These are phyloP conservation scores for Lasiosphaeria hispida DNA, from an alignment of 495 filamentous ascomycete genomes.

Conservation along the genomic window DNA sequence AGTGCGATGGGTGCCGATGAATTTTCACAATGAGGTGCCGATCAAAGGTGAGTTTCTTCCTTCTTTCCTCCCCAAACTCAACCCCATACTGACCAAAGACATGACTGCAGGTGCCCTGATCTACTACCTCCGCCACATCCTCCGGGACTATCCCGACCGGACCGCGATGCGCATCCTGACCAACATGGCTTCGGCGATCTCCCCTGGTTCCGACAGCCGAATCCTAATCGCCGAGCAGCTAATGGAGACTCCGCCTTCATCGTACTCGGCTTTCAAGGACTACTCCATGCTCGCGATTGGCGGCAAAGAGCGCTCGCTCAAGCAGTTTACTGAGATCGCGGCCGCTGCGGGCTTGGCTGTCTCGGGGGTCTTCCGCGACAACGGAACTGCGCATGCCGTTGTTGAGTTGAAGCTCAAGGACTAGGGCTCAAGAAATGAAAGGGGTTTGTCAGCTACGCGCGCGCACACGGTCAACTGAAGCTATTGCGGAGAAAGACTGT, in stretches of 20 bases:
- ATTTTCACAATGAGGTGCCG: slow-evolving; percentile 33
- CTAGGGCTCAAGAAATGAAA: not conserved
- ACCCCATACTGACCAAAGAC: too few species aligned
- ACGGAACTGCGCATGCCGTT: slow-evolving; percentile 26
- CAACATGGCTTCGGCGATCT: slow-evolving; percentile 21
- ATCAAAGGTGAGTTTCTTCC: too few species aligned
- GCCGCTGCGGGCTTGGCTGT: slow-evolving; percentile 31
- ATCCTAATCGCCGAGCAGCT: slow-evolving; percentile 40
- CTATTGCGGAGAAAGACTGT: too few species aligned
- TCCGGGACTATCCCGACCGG: slow-evolving; percentile 38
- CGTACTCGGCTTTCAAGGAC: slow-evolving; percentile 36
- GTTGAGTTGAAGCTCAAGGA: slow-evolving; percentile 25
- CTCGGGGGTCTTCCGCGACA: slow-evolving; percentile 29
- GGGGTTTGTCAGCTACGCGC: not conserved
- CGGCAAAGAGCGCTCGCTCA: slow-evolving; percentile 39
- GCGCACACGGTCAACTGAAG: too few species aligned
- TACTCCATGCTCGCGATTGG: slow-evolving; percentile 38
- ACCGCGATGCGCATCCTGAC: slow-evolving; percentile 28
- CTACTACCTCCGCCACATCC: slow-evolving; percentile 37
- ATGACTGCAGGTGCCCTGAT: slow-evolving; percentile 32
- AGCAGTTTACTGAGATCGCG: slow-evolving; percentile 28
- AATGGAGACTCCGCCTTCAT: slow-evolving; percentile 21
- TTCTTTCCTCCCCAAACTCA: too few species aligned
- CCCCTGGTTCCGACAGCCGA: slow-evolving; percentile 21
- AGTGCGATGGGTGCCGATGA: slow-evolving; percentile 25